Percentiles rank a stretch among this genome's conserved stretches.
phyloP scores from a whole-genome alignment of 2,329 filamentous ascomycete genomes.

The Botrytis deweyae region DNA sequence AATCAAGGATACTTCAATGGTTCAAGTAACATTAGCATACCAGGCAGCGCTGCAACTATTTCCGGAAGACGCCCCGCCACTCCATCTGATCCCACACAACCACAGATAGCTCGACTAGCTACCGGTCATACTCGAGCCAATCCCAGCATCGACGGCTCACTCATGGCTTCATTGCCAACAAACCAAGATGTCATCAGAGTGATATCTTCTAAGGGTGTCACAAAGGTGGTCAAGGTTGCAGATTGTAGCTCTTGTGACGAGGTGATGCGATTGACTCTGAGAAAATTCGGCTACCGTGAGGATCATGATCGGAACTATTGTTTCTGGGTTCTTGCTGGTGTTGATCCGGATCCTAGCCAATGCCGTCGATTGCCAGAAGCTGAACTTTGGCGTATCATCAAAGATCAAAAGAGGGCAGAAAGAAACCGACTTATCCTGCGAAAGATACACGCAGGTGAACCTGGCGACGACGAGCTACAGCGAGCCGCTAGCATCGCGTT shows the following conservation, averaged over 20 bases:
- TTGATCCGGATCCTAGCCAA: slow-evolving; percentile 77
- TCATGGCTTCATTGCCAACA: slow-evolving; percentile 80
- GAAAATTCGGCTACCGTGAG: slow-evolving; percentile 84
- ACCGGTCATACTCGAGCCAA: slow-evolving; percentile 73
- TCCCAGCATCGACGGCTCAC: slow-evolving; percentile 80
- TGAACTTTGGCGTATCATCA: slow-evolving; percentile 88
- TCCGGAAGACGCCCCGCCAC: slow-evolving; percentile 58
- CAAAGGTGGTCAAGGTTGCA: slow-evolving; percentile 90
- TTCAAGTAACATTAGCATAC: slow-evolving; percentile 46
- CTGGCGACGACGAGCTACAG: slow-evolving; percentile 81
- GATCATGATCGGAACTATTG: slow-evolving; percentile 94
- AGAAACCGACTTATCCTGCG: slow-evolving; percentile 86
- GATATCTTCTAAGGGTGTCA: slow-evolving; percentile 87
- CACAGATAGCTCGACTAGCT: slow-evolving; percentile 61
- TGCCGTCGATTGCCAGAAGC: slow-evolving; percentile 81
- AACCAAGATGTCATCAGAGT: slow-evolving; percentile 89
- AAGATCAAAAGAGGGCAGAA: slow-evolving; percentile 80
- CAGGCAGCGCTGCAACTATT: slow-evolving; percentile 50
- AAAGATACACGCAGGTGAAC: slow-evolving; percentile 89
- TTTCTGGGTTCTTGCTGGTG: slow-evolving; percentile 87
- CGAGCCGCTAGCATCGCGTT: slow-evolving; percentile 85
- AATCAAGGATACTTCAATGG: slow-evolving; percentile 53
- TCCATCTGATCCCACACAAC: slow-evolving; percentile 53
- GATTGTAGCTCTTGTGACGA: slow-evolving; percentile 90
- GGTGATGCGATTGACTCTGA: slow-evolving; percentile 83